These are phyloP conservation scores for Ascochyta pisi DNA, from an alignment of 2,329 filamentous ascomycete species.

Conservation along the genomic window DNA sequence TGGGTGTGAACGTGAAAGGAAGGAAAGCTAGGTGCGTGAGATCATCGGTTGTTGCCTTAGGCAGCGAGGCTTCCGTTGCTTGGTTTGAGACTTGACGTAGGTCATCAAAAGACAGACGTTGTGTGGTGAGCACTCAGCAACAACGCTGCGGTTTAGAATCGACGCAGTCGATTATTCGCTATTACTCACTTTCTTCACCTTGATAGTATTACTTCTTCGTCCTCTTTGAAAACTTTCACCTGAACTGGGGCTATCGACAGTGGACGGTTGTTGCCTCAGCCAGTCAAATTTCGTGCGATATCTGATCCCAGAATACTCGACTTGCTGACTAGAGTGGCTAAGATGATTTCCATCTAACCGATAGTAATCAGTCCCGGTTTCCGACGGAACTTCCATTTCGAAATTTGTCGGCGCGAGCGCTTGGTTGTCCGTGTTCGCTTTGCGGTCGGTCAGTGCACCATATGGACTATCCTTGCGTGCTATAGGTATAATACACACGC, in stretches of 20 bases:
- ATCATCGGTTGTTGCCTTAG: not conserved
- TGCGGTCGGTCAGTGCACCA: constrained; percentile 3
- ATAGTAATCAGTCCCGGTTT: not conserved
- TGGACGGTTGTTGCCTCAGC: not conserved
- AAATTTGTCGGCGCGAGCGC: not conserved
- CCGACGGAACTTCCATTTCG: not conserved
- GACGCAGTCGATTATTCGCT: too few relatives aligned
- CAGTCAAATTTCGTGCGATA: not conserved
- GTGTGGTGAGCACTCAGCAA: too few relatives aligned
- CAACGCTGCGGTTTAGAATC: too few relatives aligned
- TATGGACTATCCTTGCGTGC: constrained; percentile 9
- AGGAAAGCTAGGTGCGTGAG: not conserved
- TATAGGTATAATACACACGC: constrained; percentile 6
- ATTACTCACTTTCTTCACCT: too few relatives aligned
- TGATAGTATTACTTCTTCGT: too few relatives aligned
- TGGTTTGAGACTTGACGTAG: not conserved
- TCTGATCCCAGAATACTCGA: not conserved
- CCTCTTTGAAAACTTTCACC: too few relatives aligned
- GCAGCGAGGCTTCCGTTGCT: not conserved
- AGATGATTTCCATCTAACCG: not conserved
- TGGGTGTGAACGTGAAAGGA: not conserved
- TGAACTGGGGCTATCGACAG: too few relatives aligned
- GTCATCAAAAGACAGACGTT: not conserved
- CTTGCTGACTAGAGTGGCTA: not conserved
- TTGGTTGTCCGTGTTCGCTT: not conserved